A percentile compares a stretch with the other conserved stretches of the same genome.
Evolutionary conservation across 768 basidiomycete genomes (phyloP).

Genomic region (Mycena polygramma): DNA sequence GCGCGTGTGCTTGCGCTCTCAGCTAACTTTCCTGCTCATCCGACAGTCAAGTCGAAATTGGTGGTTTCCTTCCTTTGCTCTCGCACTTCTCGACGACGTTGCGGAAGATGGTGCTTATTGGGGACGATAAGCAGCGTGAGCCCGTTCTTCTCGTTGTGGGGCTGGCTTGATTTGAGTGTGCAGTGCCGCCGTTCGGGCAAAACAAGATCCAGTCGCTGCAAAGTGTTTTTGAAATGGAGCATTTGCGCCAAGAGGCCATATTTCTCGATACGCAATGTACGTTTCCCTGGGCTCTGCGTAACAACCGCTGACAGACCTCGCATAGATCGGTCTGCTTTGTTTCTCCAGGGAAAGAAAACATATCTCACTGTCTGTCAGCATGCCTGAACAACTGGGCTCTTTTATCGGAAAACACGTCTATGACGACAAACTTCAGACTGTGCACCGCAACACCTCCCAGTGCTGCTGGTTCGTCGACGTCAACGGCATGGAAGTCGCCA

Average conservation of each 20-base stretch:
- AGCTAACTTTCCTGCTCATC: no score
- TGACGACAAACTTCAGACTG: slow-evolving; percentile 59
- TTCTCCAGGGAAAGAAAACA: slow-evolving; percentile 49
- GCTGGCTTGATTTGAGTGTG: slow-evolving; percentile 37
- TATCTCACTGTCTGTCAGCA: slow-evolving; percentile 45
- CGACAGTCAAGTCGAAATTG: slow-evolving; percentile 55
- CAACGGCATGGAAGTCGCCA: slow-evolving; percentile 44
- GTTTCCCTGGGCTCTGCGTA: slow-evolving; percentile 31
- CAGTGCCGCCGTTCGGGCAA: slow-evolving; percentile 69
- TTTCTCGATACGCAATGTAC: slow-evolving; percentile 68
- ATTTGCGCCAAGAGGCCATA: slow-evolving; percentile 51
- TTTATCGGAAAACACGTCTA: slow-evolving; percentile 72
- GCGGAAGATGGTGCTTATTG: slow-evolving; percentile 63
- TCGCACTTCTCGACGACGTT: slow-evolving; percentile 50
- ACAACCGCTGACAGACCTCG: slow-evolving; percentile 74
- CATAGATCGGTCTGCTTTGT: slow-evolving; percentile 38
- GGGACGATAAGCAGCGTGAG: slow-evolving; percentile 54
- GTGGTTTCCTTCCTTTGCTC: slow-evolving; percentile 59
- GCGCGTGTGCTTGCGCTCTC: no score
- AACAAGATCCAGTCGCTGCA: slow-evolving; percentile 57
- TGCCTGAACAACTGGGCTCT: slow-evolving; percentile 66
- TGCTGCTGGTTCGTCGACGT: slow-evolving; percentile 74
- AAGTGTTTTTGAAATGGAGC: slow-evolving; percentile 66
- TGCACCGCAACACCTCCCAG: slow-evolving; percentile 52
- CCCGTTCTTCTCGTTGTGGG: slow-evolving; percentile 50